Conservation (phyloP, 192 early-diverging fungal species). For the Coemansia sp. region DNA sequence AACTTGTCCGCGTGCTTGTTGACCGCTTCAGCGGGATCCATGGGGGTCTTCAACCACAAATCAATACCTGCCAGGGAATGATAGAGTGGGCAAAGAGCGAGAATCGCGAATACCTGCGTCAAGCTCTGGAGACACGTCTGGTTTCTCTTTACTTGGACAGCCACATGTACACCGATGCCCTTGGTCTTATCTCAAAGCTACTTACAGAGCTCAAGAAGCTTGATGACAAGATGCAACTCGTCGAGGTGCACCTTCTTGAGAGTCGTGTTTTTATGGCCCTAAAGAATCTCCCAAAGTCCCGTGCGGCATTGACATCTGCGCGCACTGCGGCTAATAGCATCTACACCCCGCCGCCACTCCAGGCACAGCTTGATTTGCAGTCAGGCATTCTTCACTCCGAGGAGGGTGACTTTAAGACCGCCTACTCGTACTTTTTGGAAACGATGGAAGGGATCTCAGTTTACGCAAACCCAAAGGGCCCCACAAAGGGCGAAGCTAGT, state of each 20-base stretch:
- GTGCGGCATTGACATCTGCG: slow-evolving; percentile 94
- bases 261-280: slow-evolving; percentile 91
- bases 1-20: slow-evolving; percentile 67
- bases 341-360: slow-evolving; percentile 95
- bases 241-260: slow-evolving; percentile 96
- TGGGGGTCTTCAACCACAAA: slow-evolving; percentile 84
- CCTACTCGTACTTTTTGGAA: slow-evolving; percentile 99
- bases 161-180: slow-evolving; percentile 91
- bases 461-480: slow-evolving; percentile 39
- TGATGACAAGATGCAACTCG: slow-evolving; percentile 97
- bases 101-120: slow-evolving; percentile 94
- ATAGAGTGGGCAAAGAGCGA: slow-evolving; percentile 90
- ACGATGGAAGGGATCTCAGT: slow-evolving; percentile 88
- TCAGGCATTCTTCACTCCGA: slow-evolving; percentile 97
- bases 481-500: slow-evolving; percentile 8
- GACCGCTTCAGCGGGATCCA: slow-evolving; percentile 88
- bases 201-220: slow-evolving; percentile 97
- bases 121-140: slow-evolving; percentile 92
- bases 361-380: slow-evolving; percentile 96
- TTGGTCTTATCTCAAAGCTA: slow-evolving; percentile 77
- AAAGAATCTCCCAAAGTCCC: slow-evolving; percentile 89
- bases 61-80: slow-evolving; percentile 89
- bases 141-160: slow-evolving; percentile 90
- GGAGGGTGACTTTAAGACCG: slow-evolving; percentile 99
- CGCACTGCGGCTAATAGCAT: slow-evolving; percentile 96